Base-by-base conservation (phyloP, 495 filamentous ascomycete genomes). In the Neurospora sp. region DNA sequence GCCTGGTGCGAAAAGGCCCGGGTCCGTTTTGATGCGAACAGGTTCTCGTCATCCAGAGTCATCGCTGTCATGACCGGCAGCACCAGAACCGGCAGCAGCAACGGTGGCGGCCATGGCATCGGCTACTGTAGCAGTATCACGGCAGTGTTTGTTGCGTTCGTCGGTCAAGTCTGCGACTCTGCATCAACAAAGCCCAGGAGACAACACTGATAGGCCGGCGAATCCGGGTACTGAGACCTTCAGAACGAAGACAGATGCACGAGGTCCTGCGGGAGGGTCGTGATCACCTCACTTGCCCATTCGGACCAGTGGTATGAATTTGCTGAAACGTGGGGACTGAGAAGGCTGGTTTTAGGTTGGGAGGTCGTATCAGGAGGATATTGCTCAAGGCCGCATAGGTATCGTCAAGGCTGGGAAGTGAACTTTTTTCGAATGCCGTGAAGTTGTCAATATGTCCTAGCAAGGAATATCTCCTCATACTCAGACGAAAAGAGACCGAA, bases 31-130 rank as follows among this genome's bases (percentile, higher is more conserved):
- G 35, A 70, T 74, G 73, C 73, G 73, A 71, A 72, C 44, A 35
- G 69, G 73, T 74, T 71, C 70, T 74, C 73, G 70, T 69, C 73
- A 74, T 72, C 70, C 37, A 35, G 12, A 35, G 54, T 35, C 27
- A 66, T 66, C 54, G 54, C 27, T 66, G 54, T 37, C 54, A 66
- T 66, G 27, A 35, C 54, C 54, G 54, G 54, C 54, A 66, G 23
- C 23, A 62, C 54, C 54, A 62, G 54, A 12, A 31, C 54, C 54
- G 54, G 23, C 54, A 31, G 54, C 54, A 66, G 27, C 54, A 66
- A 66, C 54, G 54, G 54, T 66, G 54, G 54, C 7, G 27, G 54
- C 27, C 54, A 66, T 35, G 54, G 27, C 27, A 66, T 66, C 54
- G 27, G 27, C 54, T 66, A 66, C 54, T 66, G 54, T 66, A 35